phyloP scores from a whole-genome alignment of 2,329 filamentous ascomycete genomes.

The Fusarium abutilonis region DNA sequence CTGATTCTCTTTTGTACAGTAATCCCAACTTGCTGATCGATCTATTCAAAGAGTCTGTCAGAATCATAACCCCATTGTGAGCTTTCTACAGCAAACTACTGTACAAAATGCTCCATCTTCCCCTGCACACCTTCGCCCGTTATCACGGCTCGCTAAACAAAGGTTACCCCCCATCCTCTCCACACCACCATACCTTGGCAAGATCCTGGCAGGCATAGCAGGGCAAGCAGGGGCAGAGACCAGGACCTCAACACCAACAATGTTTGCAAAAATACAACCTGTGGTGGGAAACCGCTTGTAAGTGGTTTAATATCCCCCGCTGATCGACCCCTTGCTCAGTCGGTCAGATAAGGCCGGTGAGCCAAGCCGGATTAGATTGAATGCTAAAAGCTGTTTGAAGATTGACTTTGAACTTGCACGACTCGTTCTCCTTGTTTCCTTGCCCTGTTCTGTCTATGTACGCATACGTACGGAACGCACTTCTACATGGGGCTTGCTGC shows the following conservation, averaged over 20 bases:
- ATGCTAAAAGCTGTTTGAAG: conserved; percentile 9
- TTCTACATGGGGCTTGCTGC: conserved; percentile 13
- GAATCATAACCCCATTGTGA: conserved; percentile 24
- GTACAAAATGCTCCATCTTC: conserved; percentile 6
- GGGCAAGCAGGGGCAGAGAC: conserved; percentile 8
- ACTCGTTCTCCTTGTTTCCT: not conserved
- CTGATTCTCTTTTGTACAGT: not conserved
- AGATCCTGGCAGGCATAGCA: conserved; percentile 23
- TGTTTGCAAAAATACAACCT: conserved; percentile 6
- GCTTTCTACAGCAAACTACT: conserved; percentile 21
- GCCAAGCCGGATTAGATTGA: conserved; percentile 17
- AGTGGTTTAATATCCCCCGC: conserved; percentile 43
- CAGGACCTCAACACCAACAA: conserved; percentile 21
- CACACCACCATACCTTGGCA: conserved; percentile 24
- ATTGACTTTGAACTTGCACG: not conserved
- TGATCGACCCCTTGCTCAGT: conserved; percentile 37
- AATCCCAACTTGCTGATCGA: conserved; percentile 4
- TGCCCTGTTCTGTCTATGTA: too few species aligned
- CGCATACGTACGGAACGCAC: not conserved
- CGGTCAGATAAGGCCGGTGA: conserved; percentile 43
- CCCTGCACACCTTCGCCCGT: conserved; percentile 9
- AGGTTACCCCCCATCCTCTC: conserved; percentile 7
- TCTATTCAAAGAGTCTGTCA: conserved; percentile 17
- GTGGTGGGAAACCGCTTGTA: conserved; percentile 27
- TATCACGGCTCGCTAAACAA: conserved; percentile 35